Conservation (phyloP, 352 stramenopile genomes). For the Globisporangium rhizosaccharum region DNA sequence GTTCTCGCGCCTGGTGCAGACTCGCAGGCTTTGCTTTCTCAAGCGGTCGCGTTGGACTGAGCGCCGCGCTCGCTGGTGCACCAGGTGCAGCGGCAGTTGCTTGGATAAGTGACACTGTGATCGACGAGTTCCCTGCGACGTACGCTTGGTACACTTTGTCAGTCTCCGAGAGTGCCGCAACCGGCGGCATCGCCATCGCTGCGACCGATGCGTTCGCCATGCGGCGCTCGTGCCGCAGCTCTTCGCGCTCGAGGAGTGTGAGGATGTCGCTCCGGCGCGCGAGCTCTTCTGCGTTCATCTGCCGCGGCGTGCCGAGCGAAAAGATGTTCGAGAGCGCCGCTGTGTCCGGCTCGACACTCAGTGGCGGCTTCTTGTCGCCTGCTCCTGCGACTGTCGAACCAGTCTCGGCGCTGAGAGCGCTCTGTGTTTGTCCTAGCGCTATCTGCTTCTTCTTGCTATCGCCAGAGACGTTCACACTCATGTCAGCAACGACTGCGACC, state of each 20-base stretch:
- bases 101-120: constrained; percentile 8
- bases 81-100: background rate
- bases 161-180: constrained; percentile 9
- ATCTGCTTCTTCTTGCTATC: constrained; percentile 7
- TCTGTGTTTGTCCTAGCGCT: background rate
- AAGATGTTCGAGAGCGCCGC: constrained; percentile 56
- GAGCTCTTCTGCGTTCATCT: constrained; percentile 39
- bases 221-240: constrained; percentile 18
- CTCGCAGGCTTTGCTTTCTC: constrained; percentile 7
- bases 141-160: constrained; percentile 36
- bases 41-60: constrained; percentile 13
- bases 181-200: constrained; percentile 20
- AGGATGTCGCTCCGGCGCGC: constrained; percentile 47
- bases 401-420: background rate
- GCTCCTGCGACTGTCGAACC: background rate
- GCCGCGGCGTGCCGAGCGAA: constrained; percentile 46
- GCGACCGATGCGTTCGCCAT: constrained; percentile 28
- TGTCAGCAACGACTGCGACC: constrained; percentile 1
- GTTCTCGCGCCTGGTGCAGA: constrained; percentile 1
- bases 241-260: constrained; percentile 35
- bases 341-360: constrained; percentile 16
- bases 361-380: constrained; percentile 3
- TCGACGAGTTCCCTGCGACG: constrained; percentile 30
- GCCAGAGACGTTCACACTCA: background rate
- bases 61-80: background rate